A percentile compares a stretch with the other conserved stretches of the same genome.
phyloP scores from a whole-genome alignment of 306 rosid species.

The Dalbergia cultrata region DNA sequence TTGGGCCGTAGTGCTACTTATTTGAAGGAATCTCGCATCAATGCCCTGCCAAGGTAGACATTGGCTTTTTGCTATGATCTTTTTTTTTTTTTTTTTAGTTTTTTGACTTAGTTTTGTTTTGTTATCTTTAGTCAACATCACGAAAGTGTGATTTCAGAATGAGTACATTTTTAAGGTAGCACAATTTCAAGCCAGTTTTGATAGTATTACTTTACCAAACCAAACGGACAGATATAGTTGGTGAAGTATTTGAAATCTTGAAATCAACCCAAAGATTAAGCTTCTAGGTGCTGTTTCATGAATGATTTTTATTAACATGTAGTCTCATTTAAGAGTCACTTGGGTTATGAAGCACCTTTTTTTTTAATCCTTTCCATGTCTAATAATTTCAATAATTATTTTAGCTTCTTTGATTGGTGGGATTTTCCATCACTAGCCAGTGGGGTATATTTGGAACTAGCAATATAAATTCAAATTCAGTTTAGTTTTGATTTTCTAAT shows the following conservation, averaged over 20 bases:
- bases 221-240: not conserved
- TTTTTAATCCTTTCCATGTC: no score
- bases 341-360: slow-evolving; percentile 7
- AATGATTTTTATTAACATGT: not conserved
- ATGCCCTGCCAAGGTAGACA: slow-evolving; percentile 88
- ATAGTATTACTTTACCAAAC: not conserved
- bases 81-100: not conserved
- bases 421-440: no score
- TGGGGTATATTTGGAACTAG: no score
- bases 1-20: slow-evolving; percentile 93
- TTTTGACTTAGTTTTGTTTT: not conserved
- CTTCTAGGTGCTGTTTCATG: not conserved
- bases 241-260: slow-evolving; percentile 19
- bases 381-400: no score
- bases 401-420: no score
- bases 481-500: no score
- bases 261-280: slow-evolving; percentile 13
- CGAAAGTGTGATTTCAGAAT: slow-evolving; percentile 15
- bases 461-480: no score
- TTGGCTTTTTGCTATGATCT: slow-evolving; percentile 27
- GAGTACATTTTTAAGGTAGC: slow-evolving; percentile 10
- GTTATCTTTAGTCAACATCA: not conserved
- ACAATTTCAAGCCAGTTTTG: not conserved
- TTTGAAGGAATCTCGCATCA: slow-evolving; percentile 88
- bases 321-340: not conserved